Evolutionary conservation across 495 filamentous ascomycete species (phyloP), one percentile per base, ranked within the genome.

Genomic region (Chaetomium cochliodes): DNA sequence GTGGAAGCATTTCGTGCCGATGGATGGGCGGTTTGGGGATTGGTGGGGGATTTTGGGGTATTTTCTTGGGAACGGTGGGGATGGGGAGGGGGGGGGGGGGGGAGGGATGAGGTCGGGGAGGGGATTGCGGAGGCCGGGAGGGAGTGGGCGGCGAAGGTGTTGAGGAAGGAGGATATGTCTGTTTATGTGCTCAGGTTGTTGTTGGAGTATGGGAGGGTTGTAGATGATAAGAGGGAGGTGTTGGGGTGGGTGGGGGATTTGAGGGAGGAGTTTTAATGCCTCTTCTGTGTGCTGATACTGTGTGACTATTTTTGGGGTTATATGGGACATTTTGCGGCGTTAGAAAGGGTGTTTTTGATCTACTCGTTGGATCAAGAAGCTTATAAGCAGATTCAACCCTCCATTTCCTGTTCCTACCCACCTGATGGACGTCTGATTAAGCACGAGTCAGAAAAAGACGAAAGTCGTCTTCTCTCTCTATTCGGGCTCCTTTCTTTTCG

Each of bases 1-100:
- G 13, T 91, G 89, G 89, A 83, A 83, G 60, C 89, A 92, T 68
- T 92, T 86, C 67, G 88, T 92, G n/a, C 91, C 91, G 1, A 90
- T 94, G 88, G 91, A 93, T 70, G 92, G 88, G 70, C 82, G 87
- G 16, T 93, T 88, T 65, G 80, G 85, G 42, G 91, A 96, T 71
- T 77, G 91, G 52, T 93, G 87, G 59, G 87, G 85, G 3, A 83
- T 94, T 15, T 85, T 94, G 82, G 86, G 90, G 62, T 93, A 92
- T 70, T 93, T 93, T 72, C 66, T 92, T 4, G 90, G 90, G 13
- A 80, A 73, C 11, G 33, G 33, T 5, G 33, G 33, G 5, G 33
- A 12, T 1, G 33, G 33, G 33, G 33, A 33, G 30, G 76, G 55
- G 15, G 73, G 73, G 8, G 2, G 51, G n/a, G 0, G 54, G 47